Conservation (phyloP, 768 basidiomycete genomes). For the Termitomyces sp. region DNA sequence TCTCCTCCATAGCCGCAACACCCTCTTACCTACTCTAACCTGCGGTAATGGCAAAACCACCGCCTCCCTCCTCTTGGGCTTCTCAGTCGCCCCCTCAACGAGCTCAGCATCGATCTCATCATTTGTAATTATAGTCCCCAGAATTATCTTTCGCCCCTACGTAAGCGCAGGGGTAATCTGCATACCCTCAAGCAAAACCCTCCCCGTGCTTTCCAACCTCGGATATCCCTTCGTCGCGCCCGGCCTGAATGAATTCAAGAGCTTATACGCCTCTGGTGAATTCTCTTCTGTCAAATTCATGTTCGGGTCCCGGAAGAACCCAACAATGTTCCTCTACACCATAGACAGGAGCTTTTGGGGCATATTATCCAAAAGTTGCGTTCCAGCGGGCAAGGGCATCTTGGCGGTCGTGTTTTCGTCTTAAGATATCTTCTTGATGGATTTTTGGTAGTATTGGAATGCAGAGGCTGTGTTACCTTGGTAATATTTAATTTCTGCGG, state of each 20-base stretch:
- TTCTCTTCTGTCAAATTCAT: slow-evolving; percentile 17
- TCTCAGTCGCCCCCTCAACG: slow-evolving; percentile 1
- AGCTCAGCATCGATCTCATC: slow-evolving; percentile 17
- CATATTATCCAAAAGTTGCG: slow-evolving; percentile 9
- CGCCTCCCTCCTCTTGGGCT: slow-evolving; percentile 17
- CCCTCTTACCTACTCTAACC: slow-evolving; percentile 16
- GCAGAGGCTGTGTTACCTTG: slow-evolving; percentile 7
- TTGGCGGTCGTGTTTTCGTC: slow-evolving; percentile 19
- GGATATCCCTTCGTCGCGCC: slow-evolving; percentile 11
- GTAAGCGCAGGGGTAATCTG: slow-evolving; percentile 23
- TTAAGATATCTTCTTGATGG: slow-evolving; percentile 22
- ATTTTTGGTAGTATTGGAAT: slow-evolving; percentile 21
- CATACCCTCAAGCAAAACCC: slow-evolving; percentile 25
- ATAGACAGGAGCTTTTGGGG: slow-evolving; percentile 20
- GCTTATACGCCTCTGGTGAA: slow-evolving; percentile 24
- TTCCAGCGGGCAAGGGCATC: slow-evolving; percentile 1
- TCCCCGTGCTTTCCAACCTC: slow-evolving; percentile 16
- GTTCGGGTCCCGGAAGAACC: slow-evolving; percentile 19
- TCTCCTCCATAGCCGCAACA: slow-evolving; percentile 6
- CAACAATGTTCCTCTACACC: slow-evolving; percentile 23
- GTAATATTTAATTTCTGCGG: not conserved
- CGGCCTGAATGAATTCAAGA: slow-evolving; percentile 22
- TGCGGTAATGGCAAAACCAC: slow-evolving; percentile 13
- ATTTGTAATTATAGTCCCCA: slow-evolving; percentile 18
- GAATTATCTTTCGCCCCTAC: slow-evolving; percentile 19